Conservation (phyloP, 2,329 filamentous ascomycete genomes). For the Dactylella cylindrospora region DNA sequence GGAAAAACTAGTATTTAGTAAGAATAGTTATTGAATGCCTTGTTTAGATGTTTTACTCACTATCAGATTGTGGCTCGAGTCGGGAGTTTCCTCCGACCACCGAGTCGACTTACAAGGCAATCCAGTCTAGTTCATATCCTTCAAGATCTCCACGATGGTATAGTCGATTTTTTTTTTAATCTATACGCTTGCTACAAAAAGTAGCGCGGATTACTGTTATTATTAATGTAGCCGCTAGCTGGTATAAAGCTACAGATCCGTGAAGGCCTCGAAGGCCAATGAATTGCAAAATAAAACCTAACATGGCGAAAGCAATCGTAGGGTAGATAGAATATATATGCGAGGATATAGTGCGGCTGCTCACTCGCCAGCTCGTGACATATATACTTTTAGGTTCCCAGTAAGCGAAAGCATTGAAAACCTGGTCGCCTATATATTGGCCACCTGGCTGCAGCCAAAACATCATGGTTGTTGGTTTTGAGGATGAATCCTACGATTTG, state of each 20-base stretch:
- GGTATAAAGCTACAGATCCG: slow-evolving; percentile 10
- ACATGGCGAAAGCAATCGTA: neutral
- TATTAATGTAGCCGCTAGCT: slow-evolving; percentile 6
- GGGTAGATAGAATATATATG: neutral
- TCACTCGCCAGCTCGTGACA: slow-evolving; percentile 4
- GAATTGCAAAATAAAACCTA: slow-evolving; percentile 45
- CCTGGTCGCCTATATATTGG: slow-evolving; percentile 43
- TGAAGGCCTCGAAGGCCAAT: slow-evolving; percentile 43
- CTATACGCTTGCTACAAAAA: slow-evolving; percentile 12
- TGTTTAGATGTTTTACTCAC: neutral
- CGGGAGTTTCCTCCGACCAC: neutral
- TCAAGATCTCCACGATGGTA: slow-evolving; percentile 1
- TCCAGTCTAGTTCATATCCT: slow-evolving; percentile 19
- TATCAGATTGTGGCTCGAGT: neutral
- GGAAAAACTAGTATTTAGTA: neutral
- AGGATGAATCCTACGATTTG: neutral
- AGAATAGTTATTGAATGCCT: neutral
- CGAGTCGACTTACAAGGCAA: slow-evolving; percentile 4
- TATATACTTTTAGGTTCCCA: slow-evolving; percentile 2
- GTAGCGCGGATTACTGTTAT: slow-evolving; percentile 17
- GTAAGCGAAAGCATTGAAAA: slow-evolving; percentile 32
- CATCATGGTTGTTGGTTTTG: neutral
- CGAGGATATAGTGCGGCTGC: neutral
- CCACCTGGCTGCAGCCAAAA: slow-evolving; percentile 44
- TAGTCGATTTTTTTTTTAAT: slow-evolving; percentile 4